A percentile compares a stretch with the other conserved stretches of the same genome.
Evolutionary conservation across 225 moss, liverwort and hornwort species (phyloP).

Genomic region (Antitrichia curtipendula): DNA sequence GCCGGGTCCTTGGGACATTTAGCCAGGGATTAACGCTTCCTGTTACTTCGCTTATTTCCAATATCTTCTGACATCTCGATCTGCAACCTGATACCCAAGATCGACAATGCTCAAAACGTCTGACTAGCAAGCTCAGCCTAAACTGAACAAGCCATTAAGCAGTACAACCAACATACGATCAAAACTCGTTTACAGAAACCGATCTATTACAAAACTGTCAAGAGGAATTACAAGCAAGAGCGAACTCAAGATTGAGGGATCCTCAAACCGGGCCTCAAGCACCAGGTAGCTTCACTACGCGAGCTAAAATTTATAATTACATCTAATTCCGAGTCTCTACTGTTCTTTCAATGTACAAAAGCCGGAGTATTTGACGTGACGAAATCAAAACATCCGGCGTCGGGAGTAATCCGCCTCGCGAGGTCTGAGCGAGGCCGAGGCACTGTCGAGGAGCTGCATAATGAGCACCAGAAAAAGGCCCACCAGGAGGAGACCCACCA

Average conservation of each 20-base stretch:
- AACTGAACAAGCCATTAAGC: neutral
- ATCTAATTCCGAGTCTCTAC: neutral
- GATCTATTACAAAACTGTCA: neutral
- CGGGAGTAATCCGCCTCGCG: neutral
- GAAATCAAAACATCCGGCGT: neutral
- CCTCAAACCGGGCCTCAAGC: neutral
- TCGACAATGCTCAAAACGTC: neutral
- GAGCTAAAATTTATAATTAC: neutral
- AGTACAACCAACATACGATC: neutral
- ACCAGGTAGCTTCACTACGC: neutral
- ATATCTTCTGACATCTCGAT: neutral
- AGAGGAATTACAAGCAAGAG: neutral
- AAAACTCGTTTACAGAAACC: neutral
- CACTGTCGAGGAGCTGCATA: slow-evolving; percentile 7
- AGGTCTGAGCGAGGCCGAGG: neutral
- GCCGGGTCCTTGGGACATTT: too few relatives aligned
- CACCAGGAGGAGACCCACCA: slow-evolving; percentile 15
- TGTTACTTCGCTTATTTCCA: too few relatives aligned
- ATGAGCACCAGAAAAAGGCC: slow-evolving; percentile 14
- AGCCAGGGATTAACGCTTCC: too few relatives aligned
- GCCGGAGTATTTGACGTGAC: neutral
- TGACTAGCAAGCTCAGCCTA: neutral
- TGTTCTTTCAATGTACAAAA: neutral
- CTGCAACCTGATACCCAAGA: neutral
- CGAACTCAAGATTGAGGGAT: neutral